Evolutionary conservation across 768 basidiomycete genomes (phyloP).

Genomic region (Termitomyces sp.): DNA sequence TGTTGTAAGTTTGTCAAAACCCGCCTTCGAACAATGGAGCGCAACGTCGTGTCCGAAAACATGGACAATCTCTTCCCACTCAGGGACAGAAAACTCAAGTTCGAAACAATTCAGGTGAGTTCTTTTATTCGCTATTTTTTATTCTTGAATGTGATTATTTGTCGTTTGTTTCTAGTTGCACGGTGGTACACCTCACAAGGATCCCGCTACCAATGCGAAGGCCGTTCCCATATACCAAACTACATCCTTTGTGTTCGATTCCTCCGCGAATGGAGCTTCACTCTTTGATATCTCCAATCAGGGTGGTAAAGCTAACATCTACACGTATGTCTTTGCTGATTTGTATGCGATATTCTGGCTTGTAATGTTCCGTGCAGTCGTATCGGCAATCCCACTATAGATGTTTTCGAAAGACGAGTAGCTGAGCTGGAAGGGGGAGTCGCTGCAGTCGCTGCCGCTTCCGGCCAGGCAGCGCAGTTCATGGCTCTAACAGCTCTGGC

Average conservation of each 20-base stretch:
- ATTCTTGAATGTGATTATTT: background rate
- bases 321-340: background rate
- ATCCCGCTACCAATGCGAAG: slow-evolving; percentile 49
- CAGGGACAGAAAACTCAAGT: slow-evolving; percentile 34
- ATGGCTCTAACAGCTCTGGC: slow-evolving; percentile 51
- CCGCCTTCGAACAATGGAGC: slow-evolving; percentile 3
- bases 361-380: background rate
- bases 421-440: slow-evolving; percentile 60
- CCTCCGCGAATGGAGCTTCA: slow-evolving; percentile 34
- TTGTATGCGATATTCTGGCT: background rate
- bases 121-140: background rate
- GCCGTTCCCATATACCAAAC: slow-evolving; percentile 61
- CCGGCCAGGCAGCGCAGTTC: slow-evolving; percentile 60
- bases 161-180: slow-evolving; percentile 41
- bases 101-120: slow-evolving; percentile 37
- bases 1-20: background rate
- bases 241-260: slow-evolving; percentile 51
- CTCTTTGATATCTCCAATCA: slow-evolving; percentile 6
- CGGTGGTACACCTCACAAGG: slow-evolving; percentile 46
- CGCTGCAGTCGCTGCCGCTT: slow-evolving; percentile 52
- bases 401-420: slow-evolving; percentile 61
- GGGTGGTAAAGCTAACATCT: slow-evolving; percentile 10
- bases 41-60: slow-evolving; percentile 7
- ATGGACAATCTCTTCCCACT: slow-evolving; percentile 20
- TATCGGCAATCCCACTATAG: slow-evolving; percentile 19